A percentile compares a stretch with the other conserved stretches of the same genome.
These are phyloP conservation scores for Boletus subcaerulescens DNA, from an alignment of 768 basidiomycete species.

Conservation along the genomic window DNA sequence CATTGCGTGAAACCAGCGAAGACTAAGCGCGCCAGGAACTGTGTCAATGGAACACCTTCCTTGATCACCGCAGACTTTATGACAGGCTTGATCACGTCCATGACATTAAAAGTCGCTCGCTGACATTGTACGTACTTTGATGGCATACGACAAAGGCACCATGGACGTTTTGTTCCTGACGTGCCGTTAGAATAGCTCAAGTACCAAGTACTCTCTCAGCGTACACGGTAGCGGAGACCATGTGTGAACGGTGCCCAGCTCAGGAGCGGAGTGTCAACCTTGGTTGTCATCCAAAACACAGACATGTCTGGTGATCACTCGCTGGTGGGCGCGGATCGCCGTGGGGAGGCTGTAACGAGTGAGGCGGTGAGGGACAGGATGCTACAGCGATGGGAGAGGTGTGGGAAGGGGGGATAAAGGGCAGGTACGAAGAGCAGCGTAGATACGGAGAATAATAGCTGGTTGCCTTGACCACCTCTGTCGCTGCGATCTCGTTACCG, in stretches of 20 bases:
- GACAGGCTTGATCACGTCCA: too few relatives aligned
- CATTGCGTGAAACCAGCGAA: neutral
- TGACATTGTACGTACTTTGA: too few relatives aligned
- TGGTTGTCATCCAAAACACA: neutral
- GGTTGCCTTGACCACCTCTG: constrained; percentile 54
- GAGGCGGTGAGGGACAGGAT: neutral
- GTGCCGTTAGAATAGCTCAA: too few relatives aligned
- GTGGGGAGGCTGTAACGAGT: too few relatives aligned
- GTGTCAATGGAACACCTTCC: neutral
- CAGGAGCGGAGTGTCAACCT: constrained; percentile 4
- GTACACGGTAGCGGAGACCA: too few relatives aligned
- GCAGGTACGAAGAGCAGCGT: constrained; percentile 5
- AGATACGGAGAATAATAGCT: constrained; percentile 12
- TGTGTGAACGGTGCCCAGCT: too few relatives aligned
- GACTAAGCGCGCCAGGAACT: neutral
- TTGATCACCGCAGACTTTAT: too few relatives aligned
- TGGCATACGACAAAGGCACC: too few relatives aligned
- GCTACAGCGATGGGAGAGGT: constrained; percentile 7
- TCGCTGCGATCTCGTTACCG: constrained; percentile 33
- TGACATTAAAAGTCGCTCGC: too few relatives aligned
- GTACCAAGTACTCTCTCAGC: too few relatives aligned
- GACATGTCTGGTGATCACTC: neutral
- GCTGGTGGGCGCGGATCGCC: neutral
- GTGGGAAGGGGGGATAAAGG: constrained; percentile 14
- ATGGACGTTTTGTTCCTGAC: too few relatives aligned